Conservation (phyloP, 1,284 basidiomycete genomes). For the Xerocomus subilludens region DNA sequence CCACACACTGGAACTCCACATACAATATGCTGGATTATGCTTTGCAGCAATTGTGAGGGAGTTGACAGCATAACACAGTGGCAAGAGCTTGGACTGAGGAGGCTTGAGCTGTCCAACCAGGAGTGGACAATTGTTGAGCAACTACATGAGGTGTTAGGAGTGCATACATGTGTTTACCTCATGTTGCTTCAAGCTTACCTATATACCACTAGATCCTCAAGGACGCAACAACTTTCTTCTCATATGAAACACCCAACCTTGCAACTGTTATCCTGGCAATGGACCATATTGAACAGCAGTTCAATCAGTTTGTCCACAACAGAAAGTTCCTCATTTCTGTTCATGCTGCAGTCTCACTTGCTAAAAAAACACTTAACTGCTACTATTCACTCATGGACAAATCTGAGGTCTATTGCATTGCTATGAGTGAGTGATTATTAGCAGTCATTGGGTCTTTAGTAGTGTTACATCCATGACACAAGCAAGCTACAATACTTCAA, state of each 20-base stretch:
- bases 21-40: constrained; percentile 39
- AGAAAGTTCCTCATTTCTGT: constrained; percentile 18
- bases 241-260: constrained; percentile 35
- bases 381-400: constrained; percentile 47
- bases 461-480: constrained; percentile 43
- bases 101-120: constrained; percentile 31
- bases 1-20: constrained; percentile 14
- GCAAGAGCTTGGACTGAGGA: constrained; percentile 29
- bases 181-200: too few relatives aligned
- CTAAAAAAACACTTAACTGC: constrained; percentile 44
- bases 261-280: constrained; percentile 48
- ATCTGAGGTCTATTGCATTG: constrained; percentile 30
- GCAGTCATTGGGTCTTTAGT: too few relatives aligned
- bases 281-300: constrained; percentile 42
- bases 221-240: constrained; percentile 46
- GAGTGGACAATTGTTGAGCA: constrained; percentile 6
- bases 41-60: constrained; percentile 36
- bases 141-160: not conserved
- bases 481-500: constrained; percentile 44
- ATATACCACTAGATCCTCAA: constrained; percentile 49
- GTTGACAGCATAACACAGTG: not conserved
- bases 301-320: constrained; percentile 33
- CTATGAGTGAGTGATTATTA: constrained; percentile 30
- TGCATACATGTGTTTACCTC: too few relatives aligned
- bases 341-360: constrained; percentile 37